Percentiles rank a stretch among this genome's conserved stretches.
These are phyloP conservation scores for Phytophthora sp. DNA, from an alignment of 352 stramenopile genomes.

Conservation along the genomic window DNA sequence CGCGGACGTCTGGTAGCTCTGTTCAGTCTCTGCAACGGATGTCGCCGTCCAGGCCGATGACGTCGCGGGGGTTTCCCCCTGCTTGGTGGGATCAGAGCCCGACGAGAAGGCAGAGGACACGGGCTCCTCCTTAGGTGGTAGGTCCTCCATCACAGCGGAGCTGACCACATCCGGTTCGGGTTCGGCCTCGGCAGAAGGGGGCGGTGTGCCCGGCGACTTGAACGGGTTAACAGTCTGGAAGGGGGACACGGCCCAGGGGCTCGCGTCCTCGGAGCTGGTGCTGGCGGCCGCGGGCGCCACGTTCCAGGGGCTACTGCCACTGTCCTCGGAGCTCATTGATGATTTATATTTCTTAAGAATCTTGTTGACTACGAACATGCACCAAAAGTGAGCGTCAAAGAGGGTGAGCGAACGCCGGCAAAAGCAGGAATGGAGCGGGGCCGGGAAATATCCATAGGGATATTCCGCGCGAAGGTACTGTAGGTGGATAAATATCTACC, in stretches of 20 bases:
- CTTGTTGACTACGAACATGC: slow-evolving; percentile 65
- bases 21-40: slow-evolving; percentile 10
- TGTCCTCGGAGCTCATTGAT: slow-evolving; percentile 43
- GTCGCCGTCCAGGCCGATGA: slow-evolving; percentile 27
- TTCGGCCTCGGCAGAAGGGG: slow-evolving; percentile 27
- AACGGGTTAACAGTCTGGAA: slow-evolving; percentile 55
- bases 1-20: slow-evolving; percentile 19
- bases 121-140: slow-evolving; percentile 18
- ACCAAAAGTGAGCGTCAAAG: too few relatives aligned
- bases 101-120: slow-evolving; percentile 12
- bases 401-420: neutral
- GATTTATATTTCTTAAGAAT: slow-evolving; percentile 76
- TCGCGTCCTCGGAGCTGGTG: slow-evolving; percentile 31
- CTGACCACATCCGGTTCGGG: slow-evolving; percentile 44
- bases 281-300: slow-evolving; percentile 40
- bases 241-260: slow-evolving; percentile 47
- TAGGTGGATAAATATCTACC: too few relatives aligned
- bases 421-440: slow-evolving; percentile 22
- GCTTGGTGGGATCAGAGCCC: slow-evolving; percentile 24
- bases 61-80: slow-evolving; percentile 7
- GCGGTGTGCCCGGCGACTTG: slow-evolving; percentile 18
- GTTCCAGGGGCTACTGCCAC: slow-evolving; percentile 59
- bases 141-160: slow-evolving; percentile 36
- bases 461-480: too few relatives aligned
- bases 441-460: neutral